A percentile compares a stretch with the other conserved stretches of the same genome.
These are phyloP conservation scores for Royoungia palumana DNA, from an alignment of 768 basidiomycete species.

Conservation along the genomic window DNA sequence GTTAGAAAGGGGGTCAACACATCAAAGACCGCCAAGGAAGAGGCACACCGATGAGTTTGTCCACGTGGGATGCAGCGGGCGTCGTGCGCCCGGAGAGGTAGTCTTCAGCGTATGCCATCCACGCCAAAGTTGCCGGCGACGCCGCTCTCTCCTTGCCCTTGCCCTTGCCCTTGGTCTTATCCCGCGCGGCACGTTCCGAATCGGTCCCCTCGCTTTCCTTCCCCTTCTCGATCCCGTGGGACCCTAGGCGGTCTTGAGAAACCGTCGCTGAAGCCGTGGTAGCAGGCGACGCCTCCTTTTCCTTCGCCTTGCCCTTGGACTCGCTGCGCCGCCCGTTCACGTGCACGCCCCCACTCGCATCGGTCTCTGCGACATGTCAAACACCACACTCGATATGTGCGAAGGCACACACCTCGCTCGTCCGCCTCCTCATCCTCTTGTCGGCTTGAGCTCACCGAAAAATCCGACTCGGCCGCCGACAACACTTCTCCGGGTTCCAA, in stretches of 20 bases:
- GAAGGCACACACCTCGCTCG: constrained; percentile 7
- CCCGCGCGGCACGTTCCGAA: not conserved
- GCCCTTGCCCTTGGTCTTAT: constrained; percentile 7
- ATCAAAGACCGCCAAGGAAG: not conserved
- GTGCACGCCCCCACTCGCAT: not conserved
- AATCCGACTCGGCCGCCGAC: constrained; percentile 23
- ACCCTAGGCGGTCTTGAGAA: not conserved
- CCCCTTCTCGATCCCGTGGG: not conserved
- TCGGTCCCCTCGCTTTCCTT: not conserved
- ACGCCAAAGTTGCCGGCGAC: not conserved
- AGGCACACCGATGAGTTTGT: constrained; percentile 13
- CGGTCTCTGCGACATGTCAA: not conserved
- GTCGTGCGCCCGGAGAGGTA: not conserved
- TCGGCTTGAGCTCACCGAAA: constrained; percentile 22
- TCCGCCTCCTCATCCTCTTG: constrained; percentile 14
- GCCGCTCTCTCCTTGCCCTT: constrained; percentile 13
- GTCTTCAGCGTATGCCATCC: not conserved
- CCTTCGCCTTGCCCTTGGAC: constrained; percentile 14
- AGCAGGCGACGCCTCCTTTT: constrained; percentile 5
- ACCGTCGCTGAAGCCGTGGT: not conserved
- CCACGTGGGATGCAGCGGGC: constrained; percentile 10
- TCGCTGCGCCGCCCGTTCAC: not conserved
- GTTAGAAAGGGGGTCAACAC: not conserved
- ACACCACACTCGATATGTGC: not conserved
- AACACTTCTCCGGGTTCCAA: constrained; percentile 27